Base-by-base conservation (phyloP, 768 basidiomycete genomes). In the Megacollybia marginata region DNA sequence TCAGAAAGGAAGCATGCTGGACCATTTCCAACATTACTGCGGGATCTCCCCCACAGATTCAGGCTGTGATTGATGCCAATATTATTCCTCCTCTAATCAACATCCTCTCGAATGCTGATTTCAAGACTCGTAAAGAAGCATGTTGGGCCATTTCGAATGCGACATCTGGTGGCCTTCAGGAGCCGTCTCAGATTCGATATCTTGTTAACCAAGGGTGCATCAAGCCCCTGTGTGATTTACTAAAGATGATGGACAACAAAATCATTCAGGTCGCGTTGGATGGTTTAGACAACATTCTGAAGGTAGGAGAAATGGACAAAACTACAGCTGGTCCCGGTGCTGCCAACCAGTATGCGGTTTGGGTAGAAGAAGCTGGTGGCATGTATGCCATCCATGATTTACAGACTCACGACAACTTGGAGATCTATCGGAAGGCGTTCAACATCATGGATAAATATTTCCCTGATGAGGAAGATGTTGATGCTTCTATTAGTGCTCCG, bases 81-180 rank as follows among this genome's bases (percentile, higher is more conserved):
- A 93, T 99, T 61, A 84, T 98, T 52, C 95, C 95, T 46, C 95
- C 95, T 53, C 83, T 99, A 54, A 94, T 99, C 76, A 96, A 97
- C 73, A 97, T 98, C 59, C 85, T 99, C 49, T 84, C 85, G 62
- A 85, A 96, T 60, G 95, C 95, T 47, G 96, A 99, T 70, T 98
- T 99, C 79, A 98, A 97, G 76, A 97, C 96, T 43, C 85, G 91
- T 66, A 99, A 99, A 70, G 96, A 99, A 69, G 96, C 96, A 2
- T 99, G 94, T 74, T 99, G 96, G 96, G 96, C 96, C 9, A 92
- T 99, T 59, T 96, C 93, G 38, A 99, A 99, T 67, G 96, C 96
- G 6, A 99, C 96, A 19, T 96, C 94, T 35, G 96, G 96, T 55
- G 96, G 92, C 52, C 79, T 97, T 20, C 92, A 94, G 62, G 94